Base-by-base conservation (phyloP, 768 basidiomycete genomes). In the Russula sp. region DNA sequence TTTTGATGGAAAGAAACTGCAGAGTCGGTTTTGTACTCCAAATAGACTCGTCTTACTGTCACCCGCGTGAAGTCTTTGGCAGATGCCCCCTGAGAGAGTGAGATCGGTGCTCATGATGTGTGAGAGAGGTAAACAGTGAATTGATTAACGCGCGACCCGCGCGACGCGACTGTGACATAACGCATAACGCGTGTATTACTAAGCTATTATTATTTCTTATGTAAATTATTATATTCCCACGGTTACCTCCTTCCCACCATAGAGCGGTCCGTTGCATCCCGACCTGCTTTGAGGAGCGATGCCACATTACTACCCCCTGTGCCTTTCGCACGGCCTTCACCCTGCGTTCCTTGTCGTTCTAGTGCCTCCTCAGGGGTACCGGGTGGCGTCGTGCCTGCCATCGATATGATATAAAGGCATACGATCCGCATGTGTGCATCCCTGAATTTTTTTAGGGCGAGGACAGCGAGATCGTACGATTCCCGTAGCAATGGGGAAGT, bases 381-480 rank as follows among this genome's bases (percentile, higher is more conserved):
- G 80, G 87, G 70, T 81, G 85, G 83, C 11, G 72, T 75, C 5
- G 86, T 80, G 65, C 86, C 80, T 22, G 93, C 87, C 87, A 93
- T 93, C 18, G 84, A 84, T 36, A 98, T 87, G 70, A 98, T 79
- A 74, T 97, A 98, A 49, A 92, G 76, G 70, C 87, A 88, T 48
- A 91, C 95, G 60, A 98, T 83, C 57, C 88, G 85, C 78, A 98
- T 93, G 75, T 99, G 96, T 51, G 80, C 79, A 73, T 96, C 92
- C 61, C 96, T 81, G 73, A 98, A 82, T 63, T 79, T 79, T 76
- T 94, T 96, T 73, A 98, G 75, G 1, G 94, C 85, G 57, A 79
- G 76, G 36, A 98, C 85, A 5, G 88, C 90, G 13, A 76, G 74
- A 73, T 99, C 89, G 74, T 95, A 99, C 34, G 90, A 81, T 48